These are phyloP conservation scores for Przewalskia tangutica DNA, from an alignment of 257 asterid species.

Conservation along the genomic window DNA sequence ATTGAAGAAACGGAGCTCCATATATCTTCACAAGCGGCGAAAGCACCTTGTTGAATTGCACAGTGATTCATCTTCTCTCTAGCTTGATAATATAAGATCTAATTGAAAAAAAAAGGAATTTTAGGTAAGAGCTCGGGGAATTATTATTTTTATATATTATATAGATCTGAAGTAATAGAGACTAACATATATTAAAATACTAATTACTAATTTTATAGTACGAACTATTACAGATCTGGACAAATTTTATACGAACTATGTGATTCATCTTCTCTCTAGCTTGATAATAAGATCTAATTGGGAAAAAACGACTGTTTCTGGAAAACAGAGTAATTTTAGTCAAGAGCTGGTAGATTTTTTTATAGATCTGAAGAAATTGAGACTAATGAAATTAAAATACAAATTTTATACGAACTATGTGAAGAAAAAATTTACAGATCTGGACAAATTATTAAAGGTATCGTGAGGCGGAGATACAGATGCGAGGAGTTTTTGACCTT, in stretches of 20 bases:
- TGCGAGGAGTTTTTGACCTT: not conserved
- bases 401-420: too few species aligned
- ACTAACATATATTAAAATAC: too few species aligned
- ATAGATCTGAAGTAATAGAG: too few species aligned
- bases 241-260: not conserved
- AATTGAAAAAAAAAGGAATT: not conserved
- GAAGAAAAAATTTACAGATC: not conserved
- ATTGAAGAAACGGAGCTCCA: constrained; percentile 23
- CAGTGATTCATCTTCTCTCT: constrained; percentile 46
- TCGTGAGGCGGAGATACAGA: not conserved
- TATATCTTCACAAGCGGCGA: constrained; percentile 55
- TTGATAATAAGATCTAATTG: not conserved
- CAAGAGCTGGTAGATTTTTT: too few species aligned
- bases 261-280: constrained; percentile 37
- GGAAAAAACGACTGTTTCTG: not conserved
- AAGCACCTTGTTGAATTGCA: constrained; percentile 41
- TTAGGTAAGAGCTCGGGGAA: too few species aligned
- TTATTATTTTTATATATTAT: too few species aligned
- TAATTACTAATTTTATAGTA: too few species aligned
- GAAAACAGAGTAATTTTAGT: too few species aligned
- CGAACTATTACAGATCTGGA: too few species aligned
- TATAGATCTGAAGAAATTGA: too few species aligned
- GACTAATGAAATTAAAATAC: too few species aligned
- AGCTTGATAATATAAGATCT: not conserved
- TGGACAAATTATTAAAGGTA: not conserved